Percentiles rank a stretch among this genome's conserved stretches.
These are phyloP conservation scores for Thermothielavioides terrestris DNA, from an alignment of 495 filamentous ascomycete genomes.

Conservation along the genomic window DNA sequence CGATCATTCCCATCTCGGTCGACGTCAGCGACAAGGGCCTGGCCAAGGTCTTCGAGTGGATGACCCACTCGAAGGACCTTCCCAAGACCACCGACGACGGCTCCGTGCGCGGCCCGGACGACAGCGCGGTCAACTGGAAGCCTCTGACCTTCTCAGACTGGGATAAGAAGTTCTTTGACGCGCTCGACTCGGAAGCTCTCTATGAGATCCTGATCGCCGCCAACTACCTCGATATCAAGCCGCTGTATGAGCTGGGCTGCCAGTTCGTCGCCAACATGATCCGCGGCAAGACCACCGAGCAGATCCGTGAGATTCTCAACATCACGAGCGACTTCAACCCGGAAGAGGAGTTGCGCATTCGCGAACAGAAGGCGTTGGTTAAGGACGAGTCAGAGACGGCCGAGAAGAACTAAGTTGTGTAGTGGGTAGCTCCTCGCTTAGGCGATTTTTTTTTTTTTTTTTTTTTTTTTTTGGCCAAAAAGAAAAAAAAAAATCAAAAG, in stretches of 20 bases:
- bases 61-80: not conserved
- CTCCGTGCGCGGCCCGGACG: not conserved
- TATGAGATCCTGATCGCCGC: not conserved
- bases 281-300: not conserved
- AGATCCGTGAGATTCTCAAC: not conserved
- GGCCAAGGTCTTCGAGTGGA: not conserved
- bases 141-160: not conserved
- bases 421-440: too few relatives aligned
- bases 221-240: constrained; percentile 6
- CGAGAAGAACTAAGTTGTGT: too few relatives aligned
- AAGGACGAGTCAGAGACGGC: too few relatives aligned
- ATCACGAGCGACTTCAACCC: not conserved
- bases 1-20: not conserved
- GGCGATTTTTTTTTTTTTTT: too few relatives aligned
- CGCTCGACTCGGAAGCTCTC: not conserved
- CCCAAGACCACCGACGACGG: not conserved
- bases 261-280: not conserved
- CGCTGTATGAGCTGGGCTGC: not conserved
- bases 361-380: not conserved
- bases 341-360: not conserved
- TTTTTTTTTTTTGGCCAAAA: too few relatives aligned
- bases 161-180: not conserved
- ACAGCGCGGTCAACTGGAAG: not conserved
- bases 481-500: too few relatives aligned
- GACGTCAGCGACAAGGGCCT: not conserved